Evolutionary conservation across 2,329 filamentous ascomycete species (phyloP).

Genomic region (Xylariales sp.): DNA sequence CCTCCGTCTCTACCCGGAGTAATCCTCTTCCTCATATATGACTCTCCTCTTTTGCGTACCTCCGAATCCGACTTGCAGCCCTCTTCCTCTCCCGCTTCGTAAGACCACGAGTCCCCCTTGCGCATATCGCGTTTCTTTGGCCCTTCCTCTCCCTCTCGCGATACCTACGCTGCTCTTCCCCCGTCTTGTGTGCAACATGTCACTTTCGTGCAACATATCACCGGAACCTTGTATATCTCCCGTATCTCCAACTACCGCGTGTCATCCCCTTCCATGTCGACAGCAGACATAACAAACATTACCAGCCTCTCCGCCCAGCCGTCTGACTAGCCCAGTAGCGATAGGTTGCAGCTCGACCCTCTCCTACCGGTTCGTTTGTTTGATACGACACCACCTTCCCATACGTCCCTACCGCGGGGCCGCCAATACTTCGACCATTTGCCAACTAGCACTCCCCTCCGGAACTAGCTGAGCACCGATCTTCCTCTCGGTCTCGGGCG

Average conservation of each 20-base stretch:
- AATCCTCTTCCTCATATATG: neutral
- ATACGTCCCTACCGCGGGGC: neutral
- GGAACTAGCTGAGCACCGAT: conserved; percentile 17
- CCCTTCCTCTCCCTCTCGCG: neutral
- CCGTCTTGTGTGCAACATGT: conserved; percentile 8
- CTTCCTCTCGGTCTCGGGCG: conserved; percentile 21
- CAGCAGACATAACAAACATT: conserved; percentile 8
- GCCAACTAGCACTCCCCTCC: neutral
- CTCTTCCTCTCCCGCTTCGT: conserved; percentile 7
- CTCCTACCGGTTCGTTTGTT: conserved; percentile 15
- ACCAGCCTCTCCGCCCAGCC: neutral
- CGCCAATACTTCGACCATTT: neutral
- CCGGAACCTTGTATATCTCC: conserved; percentile 12
- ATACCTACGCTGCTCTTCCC: neutral
- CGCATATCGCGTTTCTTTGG: conserved; percentile 3
- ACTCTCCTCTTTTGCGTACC: neutral
- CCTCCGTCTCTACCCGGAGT: neutral
- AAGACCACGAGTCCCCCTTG: conserved; percentile 1
- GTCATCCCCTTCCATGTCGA: conserved; percentile 1
- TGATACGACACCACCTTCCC: conserved; percentile 2
- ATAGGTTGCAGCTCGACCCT: conserved; percentile 7
- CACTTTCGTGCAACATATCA: conserved; percentile 15
- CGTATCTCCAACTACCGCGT: conserved; percentile 7
- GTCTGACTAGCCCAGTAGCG: conserved; percentile 11
- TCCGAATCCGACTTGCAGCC: neutral